A percentile compares a stretch with the other conserved stretches of the same genome.
These are phyloP conservation scores for Pleurotus platypus DNA, from an alignment of 768 basidiomycete genomes.

Conservation along the genomic window DNA sequence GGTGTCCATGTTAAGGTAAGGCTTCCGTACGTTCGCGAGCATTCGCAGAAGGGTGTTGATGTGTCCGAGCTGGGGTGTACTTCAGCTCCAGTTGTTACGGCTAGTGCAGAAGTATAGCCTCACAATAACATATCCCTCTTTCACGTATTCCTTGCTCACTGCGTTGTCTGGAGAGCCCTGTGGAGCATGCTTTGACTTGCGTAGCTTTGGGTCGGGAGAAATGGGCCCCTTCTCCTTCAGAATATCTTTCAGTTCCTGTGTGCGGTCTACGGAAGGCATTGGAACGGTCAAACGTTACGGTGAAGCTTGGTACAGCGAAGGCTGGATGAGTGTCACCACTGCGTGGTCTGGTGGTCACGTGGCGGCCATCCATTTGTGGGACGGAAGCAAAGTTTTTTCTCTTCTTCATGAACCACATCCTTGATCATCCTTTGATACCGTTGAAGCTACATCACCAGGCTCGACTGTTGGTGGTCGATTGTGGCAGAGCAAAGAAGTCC, in stretches of 20 bases:
- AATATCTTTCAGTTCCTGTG: constrained; percentile 54
- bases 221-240: constrained; percentile 37
- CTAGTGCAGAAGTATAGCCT: constrained; percentile 10
- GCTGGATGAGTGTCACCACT: not conserved
- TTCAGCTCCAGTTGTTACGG: not conserved
- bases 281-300: constrained; percentile 6
- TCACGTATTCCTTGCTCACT: constrained; percentile 62
- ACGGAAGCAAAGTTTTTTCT: not conserved
- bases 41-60: constrained; percentile 68
- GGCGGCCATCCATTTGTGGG: not conserved
- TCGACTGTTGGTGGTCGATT: constrained; percentile 20
- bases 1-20: constrained; percentile 82
- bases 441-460: not conserved
- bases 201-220: constrained; percentile 25
- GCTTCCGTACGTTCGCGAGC: constrained; percentile 72
- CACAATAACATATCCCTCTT: constrained; percentile 75
- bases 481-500: constrained; percentile 34
- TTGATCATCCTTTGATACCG: not conserved
- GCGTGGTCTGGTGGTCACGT: not conserved
- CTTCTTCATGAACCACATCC: not conserved
- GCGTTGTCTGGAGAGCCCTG: constrained; percentile 17
- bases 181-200: not conserved
- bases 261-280: constrained; percentile 62
- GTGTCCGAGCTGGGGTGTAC: constrained; percentile 56
- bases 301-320: not conserved